Evolutionary conservation across 257 asterid species (phyloP), one percentile per base, ranked within the genome.

Genomic region (Orobanche coerulescens): DNA sequence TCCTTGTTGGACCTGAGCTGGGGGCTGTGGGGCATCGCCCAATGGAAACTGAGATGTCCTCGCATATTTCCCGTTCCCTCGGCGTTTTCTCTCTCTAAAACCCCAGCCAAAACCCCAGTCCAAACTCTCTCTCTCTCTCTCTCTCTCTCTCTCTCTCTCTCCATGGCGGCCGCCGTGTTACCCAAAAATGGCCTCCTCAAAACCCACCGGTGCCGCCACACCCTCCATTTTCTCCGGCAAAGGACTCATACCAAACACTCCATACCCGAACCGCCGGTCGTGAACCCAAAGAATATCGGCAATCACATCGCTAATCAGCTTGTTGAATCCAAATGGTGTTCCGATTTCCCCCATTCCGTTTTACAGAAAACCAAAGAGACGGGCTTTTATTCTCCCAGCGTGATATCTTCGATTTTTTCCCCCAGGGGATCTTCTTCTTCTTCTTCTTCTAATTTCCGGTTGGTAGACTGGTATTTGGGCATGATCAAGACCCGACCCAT

Each of bases 401-500:
- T 65, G 1, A 53, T 52, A 33, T 57, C 71, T 31, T 25, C 70
- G 0, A 11, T 64, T 6, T 58, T 58, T 58, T 66, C 73, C 52
- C 58, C 72, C 2, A 44, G 33, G 10, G 19, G 6, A 20, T 18
- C 74, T 18, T 42, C 78, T 34, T 57, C 64, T 4, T 37, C 79
- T 26, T 57, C 76, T 20, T 44, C 78, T 37, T 58, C 65, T 3
- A 75, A 72, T 12, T 15, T 70, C 57, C 83, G 93, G 37, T 44
- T 87, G 7, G 80, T 90, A 0, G 22, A 70, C 24, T 84, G 96
- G 97, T 84, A 87, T 53, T 40, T 87, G 81, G 83, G 82, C 24
- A 76, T 83, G 96, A 40, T 85, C 52, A 53, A 77, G 61, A 56
- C 87, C 61, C 79, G 83, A 9, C 96, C 97, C 61, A 64, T 90